phyloP scores from a whole-genome alignment of 2,329 filamentous ascomycete species.

The Xylaria sp. region DNA sequence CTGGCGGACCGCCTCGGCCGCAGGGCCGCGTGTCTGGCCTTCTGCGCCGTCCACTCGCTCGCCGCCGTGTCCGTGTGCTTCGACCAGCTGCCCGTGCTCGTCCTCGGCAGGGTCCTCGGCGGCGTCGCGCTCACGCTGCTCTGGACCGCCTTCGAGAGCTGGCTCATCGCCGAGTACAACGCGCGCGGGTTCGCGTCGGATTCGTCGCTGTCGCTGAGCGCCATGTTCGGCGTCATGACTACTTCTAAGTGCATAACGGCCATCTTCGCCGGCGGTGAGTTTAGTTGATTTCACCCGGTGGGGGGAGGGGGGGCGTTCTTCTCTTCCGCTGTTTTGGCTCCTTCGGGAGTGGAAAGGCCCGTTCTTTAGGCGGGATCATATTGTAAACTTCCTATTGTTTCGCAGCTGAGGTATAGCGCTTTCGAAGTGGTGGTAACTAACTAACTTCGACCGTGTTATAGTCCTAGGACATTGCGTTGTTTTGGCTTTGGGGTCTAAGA shows the following conservation, averaged over 20 bases:
- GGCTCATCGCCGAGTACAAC: constrained; percentile 68
- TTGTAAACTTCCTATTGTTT: neutral
- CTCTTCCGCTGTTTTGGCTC: too few relatives aligned
- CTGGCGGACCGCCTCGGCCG: constrained; percentile 63
- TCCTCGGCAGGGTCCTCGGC: constrained; percentile 63
- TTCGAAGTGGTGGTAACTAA: neutral
- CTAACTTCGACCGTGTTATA: neutral
- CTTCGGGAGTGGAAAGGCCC: neutral
- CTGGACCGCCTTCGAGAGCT: constrained; percentile 69
- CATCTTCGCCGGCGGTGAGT: constrained; percentile 55
- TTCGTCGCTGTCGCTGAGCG: constrained; percentile 53
- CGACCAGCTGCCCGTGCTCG: constrained; percentile 54
- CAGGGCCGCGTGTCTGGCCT: constrained; percentile 62
- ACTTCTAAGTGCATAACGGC: constrained; percentile 63
- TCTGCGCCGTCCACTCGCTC: constrained; percentile 63
- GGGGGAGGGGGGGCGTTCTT: too few relatives aligned
- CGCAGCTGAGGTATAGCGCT: neutral
- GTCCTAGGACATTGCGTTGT: constrained; percentile 62
- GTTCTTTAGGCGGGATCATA: neutral
- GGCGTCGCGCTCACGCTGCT: constrained; percentile 66
- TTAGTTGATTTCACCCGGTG: neutral
- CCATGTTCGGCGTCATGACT: constrained; percentile 62
- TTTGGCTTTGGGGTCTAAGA: constrained; percentile 56
- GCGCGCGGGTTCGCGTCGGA: constrained; percentile 54
- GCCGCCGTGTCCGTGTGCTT: constrained; percentile 60